Base-by-base conservation (phyloP, 1,284 basidiomycete species). In the Butyriboletus regius region DNA sequence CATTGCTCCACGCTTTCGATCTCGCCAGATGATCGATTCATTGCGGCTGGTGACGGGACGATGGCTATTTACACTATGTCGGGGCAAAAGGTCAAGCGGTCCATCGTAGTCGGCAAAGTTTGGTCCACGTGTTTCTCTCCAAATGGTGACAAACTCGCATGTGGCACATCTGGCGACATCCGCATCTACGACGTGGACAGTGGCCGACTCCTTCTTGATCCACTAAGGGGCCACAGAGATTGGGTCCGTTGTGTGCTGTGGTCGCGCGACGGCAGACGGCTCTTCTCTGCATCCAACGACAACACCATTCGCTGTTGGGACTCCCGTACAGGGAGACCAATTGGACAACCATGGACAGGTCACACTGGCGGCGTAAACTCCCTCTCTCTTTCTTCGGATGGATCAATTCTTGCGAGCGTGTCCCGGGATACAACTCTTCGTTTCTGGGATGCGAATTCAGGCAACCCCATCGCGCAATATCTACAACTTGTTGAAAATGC, bases 291-390 rank as follows among this genome's bases (percentile, higher is more conserved):
- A 14, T 39, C 37, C 0, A 0, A 4, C 1, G 40, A 53, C 18
- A 12, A 17, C 1, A 38, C 41, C 0, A 50, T 63, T 37, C n/a
- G 40, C 12, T 45, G 49, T 26, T 62, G 59, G 59, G 37, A 49
- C 10, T 36, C 34, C n/a, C 7, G 17, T 12, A 33, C 48, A 5
- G 57, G 54, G 10, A 22, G 46, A 38, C 43, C 3, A 12, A 47
- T 43, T 1, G 43, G 51, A 46, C 33, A 17, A 0, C 44, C 42
- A 7, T 60, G 46, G 57, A 49, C 10, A 32, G 54, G 26, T 33
- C 54, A 56, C 39, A 31, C 17, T 0, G 1, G 18, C 15, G 0
- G 0, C 0, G 24, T 59, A 13, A 0, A 0, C 1, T 42, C 36
- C 2, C 43, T 57, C 1, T 49, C 57, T 6, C 46, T 57, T 18